Conservation (phyloP, 371 early-diverging fungal genomes). For the Mucor plumbeus region DNA sequence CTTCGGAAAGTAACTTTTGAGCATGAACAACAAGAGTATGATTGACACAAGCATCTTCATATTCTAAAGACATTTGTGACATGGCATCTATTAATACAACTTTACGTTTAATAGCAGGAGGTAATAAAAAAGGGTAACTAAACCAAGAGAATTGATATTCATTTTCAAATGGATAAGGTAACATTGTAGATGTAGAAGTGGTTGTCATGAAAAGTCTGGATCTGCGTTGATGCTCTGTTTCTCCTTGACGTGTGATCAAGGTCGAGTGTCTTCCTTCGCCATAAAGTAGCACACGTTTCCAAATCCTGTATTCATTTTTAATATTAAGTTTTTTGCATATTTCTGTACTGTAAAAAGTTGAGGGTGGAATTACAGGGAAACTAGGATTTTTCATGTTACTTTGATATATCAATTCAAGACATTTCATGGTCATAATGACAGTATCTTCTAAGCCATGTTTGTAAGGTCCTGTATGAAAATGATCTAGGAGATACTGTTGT, state of each 20-base stretch:
- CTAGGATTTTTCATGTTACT: slow-evolving; percentile 32
- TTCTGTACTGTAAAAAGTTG: slow-evolving; percentile 66
- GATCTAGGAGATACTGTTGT: slow-evolving; percentile 46
- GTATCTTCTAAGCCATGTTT: slow-evolving; percentile 62
- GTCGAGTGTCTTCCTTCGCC: slow-evolving; percentile 51
- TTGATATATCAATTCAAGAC: slow-evolving; percentile 58
- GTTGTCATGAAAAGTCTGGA: slow-evolving; percentile 47
- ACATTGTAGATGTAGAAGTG: slow-evolving; percentile 33
- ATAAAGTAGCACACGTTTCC: slow-evolving; percentile 56
- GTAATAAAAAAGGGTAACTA: slow-evolving; percentile 76
- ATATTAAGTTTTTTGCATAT: slow-evolving; percentile 71
- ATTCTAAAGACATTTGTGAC: slow-evolving; percentile 82
- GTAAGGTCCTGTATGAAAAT: slow-evolving; percentile 57
- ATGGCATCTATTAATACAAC: slow-evolving; percentile 83
- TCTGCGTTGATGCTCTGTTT: slow-evolving; percentile 44
- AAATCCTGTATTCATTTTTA: slow-evolving; percentile 80
- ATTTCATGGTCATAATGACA: slow-evolving; percentile 66
- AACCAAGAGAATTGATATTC: slow-evolving; percentile 74
- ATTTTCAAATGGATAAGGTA: slow-evolving; percentile 49
- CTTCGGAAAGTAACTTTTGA: slow-evolving; percentile 70
- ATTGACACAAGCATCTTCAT: slow-evolving; percentile 84
- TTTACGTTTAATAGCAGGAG: slow-evolving; percentile 76
- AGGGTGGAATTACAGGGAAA: slow-evolving; percentile 6
- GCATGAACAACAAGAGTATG: slow-evolving; percentile 73
- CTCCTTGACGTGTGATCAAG: slow-evolving; percentile 27